Evolutionary conservation across 2,329 filamentous ascomycete genomes (phyloP).

Genomic region (Ilyonectria destructans): DNA sequence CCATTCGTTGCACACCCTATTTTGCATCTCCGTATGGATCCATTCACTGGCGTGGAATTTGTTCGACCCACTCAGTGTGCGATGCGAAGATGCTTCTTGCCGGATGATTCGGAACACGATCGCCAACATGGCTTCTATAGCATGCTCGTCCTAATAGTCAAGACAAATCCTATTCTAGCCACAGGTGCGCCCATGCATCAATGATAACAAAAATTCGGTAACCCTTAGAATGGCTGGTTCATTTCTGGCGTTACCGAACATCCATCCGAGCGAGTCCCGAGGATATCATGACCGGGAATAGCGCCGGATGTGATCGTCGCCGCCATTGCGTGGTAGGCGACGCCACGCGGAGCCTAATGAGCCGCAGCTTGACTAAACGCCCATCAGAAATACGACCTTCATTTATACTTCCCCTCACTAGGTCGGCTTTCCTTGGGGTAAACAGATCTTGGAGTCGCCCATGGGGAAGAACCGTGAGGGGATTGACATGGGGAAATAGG

Average conservation of each 20-base stretch:
- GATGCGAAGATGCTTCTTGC: too few relatives aligned
- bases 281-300: conserved; percentile 42
- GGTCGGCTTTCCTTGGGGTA: conserved; percentile 33
- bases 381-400: not conserved
- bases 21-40: not conserved
- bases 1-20: not conserved
- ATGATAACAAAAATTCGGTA: conserved; percentile 1
- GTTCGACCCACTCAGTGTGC: not conserved
- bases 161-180: not conserved
- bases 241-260: conserved; percentile 26
- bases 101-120: not conserved
- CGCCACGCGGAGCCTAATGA: not conserved
- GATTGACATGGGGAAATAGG: conserved; percentile 33
- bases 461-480: conserved; percentile 28
- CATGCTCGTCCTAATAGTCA: not conserved
- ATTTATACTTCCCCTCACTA: conserved; percentile 44
- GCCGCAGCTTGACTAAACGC: not conserved
- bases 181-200: conserved; percentile 10
- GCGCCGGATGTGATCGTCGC: conserved; percentile 17
- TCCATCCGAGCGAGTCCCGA: conserved; percentile 43
- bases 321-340: conserved; percentile 19
- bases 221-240: not conserved
- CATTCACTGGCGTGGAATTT: not conserved
- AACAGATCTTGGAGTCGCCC: conserved; percentile 23
- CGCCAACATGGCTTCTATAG: not conserved